These are phyloP conservation scores for Cruciata laevipes DNA, from an alignment of 257 asterid genomes.

Conservation along the genomic window DNA sequence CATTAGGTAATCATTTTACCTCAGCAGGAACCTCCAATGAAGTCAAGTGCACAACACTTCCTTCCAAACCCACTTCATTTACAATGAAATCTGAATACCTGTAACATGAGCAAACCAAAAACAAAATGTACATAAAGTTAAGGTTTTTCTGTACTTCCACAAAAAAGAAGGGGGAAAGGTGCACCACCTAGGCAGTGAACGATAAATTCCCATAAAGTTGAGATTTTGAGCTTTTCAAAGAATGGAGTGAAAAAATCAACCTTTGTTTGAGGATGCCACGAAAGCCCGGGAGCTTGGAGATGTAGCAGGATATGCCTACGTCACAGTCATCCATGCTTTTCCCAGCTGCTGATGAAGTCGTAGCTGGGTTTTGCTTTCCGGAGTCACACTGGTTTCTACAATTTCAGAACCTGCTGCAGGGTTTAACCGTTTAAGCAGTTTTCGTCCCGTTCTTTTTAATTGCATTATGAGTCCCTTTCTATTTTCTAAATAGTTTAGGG, in stretches of 20 bases:
- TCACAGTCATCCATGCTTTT: slow-evolving; percentile 57
- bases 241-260: slow-evolving; percentile 20
- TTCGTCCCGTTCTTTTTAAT: not conserved
- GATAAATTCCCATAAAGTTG: not conserved
- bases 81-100: slow-evolving; percentile 96
- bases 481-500: too few species aligned
- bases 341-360: not conserved
- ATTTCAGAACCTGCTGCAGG: slow-evolving; percentile 2
- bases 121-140: not conserved
- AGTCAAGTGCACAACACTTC: slow-evolving; percentile 70
- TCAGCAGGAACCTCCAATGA: slow-evolving; percentile 63
- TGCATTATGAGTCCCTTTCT: not conserved
- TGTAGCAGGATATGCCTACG: slow-evolving; percentile 77
- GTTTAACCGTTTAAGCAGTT: not conserved
- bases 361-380: not conserved
- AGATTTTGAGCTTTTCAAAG: not conserved
- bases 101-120: slow-evolving; percentile 14
- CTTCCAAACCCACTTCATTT: slow-evolving; percentile 87
- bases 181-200: not conserved
- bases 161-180: not conserved
- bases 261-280: slow-evolving; percentile 88
- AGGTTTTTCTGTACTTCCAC: not conserved
- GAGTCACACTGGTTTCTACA: not conserved
- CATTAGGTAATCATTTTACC: slow-evolving; percentile 30
- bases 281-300: slow-evolving; percentile 75